Conservation (phyloP, 805 yeast species). For the Yarrowia osloensis region DNA sequence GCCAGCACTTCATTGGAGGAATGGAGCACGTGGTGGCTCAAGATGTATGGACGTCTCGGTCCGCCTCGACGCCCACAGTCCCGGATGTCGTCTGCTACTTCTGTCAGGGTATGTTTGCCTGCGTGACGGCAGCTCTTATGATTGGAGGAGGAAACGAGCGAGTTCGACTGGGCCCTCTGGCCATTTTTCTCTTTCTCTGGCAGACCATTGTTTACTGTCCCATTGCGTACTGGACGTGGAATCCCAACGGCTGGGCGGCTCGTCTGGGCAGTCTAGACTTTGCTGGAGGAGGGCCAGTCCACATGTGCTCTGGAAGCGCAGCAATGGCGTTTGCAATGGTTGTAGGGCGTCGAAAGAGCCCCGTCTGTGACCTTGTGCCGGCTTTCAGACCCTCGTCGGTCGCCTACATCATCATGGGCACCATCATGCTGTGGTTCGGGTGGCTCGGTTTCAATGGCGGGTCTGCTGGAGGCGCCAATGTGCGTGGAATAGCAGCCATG, state of each 20-base stretch:
- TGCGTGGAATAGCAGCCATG: constrained; percentile 92
- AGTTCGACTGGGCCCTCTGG: constrained; percentile 95
- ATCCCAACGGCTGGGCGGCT: constrained; percentile 85
- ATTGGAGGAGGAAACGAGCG: constrained; percentile 98
- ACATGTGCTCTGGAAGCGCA: constrained; percentile 89
- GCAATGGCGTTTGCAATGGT: constrained; percentile 91
- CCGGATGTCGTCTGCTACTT: constrained; percentile 89
- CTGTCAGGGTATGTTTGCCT: constrained; percentile 96
- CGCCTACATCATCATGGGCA: constrained; percentile 85
- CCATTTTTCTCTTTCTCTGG: constrained; percentile 92
- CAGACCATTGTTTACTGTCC: constrained; percentile 95
- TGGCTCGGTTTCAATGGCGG: constrained; percentile 99
- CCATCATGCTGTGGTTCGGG: constrained; percentile 94
- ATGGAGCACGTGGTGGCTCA: constrained; percentile 80
- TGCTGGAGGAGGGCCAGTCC: constrained; percentile 99
- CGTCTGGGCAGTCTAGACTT: constrained; percentile 85
- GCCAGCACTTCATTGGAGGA: constrained; percentile 78
- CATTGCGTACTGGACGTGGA: constrained; percentile 99
- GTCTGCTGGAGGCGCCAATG: constrained; percentile 88
- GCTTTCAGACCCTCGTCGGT: constrained; percentile 92
- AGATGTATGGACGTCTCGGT: constrained; percentile 53
- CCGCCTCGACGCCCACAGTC: constrained; percentile 47
- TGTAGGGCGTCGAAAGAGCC: constrained; percentile 72
- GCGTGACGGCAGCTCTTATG: constrained; percentile 89
- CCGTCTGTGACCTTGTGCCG: background rate